Percentiles rank a stretch among this genome's conserved stretches.
Conservation (phyloP, 2,329 filamentous ascomycete genomes). For the Aspergillus texensis region DNA sequence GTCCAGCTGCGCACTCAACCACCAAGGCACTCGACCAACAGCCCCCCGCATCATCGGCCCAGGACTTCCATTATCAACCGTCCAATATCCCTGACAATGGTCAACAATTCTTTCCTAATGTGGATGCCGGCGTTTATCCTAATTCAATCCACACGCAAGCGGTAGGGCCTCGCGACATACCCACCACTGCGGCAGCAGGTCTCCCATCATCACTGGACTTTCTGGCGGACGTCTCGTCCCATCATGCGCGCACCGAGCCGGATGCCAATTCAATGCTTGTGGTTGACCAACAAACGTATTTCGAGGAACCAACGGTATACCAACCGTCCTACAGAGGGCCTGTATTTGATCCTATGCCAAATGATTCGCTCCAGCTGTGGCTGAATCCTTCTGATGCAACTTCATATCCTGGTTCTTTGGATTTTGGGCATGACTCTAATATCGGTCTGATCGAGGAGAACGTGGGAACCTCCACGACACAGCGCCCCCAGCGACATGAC, state of each 20-base stretch:
- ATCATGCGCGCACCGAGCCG: conserved; percentile 35
- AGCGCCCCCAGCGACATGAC: conserved; percentile 28
- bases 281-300: conserved; percentile 34
- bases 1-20: conserved; percentile 16
- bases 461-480: conserved; percentile 23
- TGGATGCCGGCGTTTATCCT: conserved; percentile 17
- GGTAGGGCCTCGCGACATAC: conserved; percentile 26
- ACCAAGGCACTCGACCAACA: conserved; percentile 34
- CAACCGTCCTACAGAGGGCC: conserved; percentile 24
- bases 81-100: conserved; percentile 21
- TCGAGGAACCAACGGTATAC: conserved; percentile 28
- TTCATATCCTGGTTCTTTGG: conserved; percentile 34
- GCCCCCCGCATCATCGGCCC: conserved; percentile 29
- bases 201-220: conserved; percentile 43
- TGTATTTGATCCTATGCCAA: conserved; percentile 31
- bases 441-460: conserved; percentile 29
- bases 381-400: conserved; percentile 35
- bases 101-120: conserved; percentile 19
- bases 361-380: conserved; percentile 41
- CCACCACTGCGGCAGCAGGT: conserved; percentile 33
- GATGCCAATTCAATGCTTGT: conserved; percentile 32
- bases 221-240: conserved; percentile 40
- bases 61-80: conserved; percentile 30
- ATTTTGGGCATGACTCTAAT: conserved; percentile 30
- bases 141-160: conserved; percentile 18